Percentiles rank a stretch among this genome's conserved stretches.
These are phyloP conservation scores for Boehmeria nivea DNA, from an alignment of 306 rosid species.

Conservation along the genomic window DNA sequence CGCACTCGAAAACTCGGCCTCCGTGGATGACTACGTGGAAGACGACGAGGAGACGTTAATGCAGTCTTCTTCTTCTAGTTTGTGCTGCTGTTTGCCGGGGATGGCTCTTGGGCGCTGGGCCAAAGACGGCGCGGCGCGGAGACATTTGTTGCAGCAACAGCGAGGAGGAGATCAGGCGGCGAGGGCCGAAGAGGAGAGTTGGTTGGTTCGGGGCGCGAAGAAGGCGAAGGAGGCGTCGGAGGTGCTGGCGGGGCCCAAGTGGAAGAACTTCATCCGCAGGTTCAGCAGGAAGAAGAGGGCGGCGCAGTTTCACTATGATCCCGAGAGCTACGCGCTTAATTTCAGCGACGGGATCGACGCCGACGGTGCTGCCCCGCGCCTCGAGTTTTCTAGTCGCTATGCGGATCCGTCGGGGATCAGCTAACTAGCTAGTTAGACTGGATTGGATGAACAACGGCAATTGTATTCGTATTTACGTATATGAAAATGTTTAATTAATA, in stretches of 20 bases:
- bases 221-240: slow-evolving; percentile 23
- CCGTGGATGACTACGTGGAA: not conserved
- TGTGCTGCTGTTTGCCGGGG: slow-evolving; percentile 23
- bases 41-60: slow-evolving; percentile 12
- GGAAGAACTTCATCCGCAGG: slow-evolving; percentile 27
- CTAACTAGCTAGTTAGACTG: too few species aligned
- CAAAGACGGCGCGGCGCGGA: not conserved
- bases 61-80: not conserved
- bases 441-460: too few species aligned
- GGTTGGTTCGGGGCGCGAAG: slow-evolving; percentile 23
- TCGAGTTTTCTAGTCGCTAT: slow-evolving; percentile 16
- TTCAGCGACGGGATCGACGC: slow-evolving; percentile 32
- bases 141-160: slow-evolving; percentile 16
- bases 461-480: too few species aligned
- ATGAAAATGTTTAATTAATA: too few species aligned
- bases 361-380: slow-evolving; percentile 3
- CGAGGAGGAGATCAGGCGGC: not conserved
- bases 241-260: slow-evolving; percentile 32
- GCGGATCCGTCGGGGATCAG: slow-evolving; percentile 12
- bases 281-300: slow-evolving; percentile 19
- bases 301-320: slow-evolving; percentile 39
- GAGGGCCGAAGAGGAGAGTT: slow-evolving; percentile 16
- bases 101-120: slow-evolving; percentile 5
- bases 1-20: slow-evolving; percentile 10
- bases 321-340: slow-evolving; percentile 44